Conservation (phyloP, 257 asterid genomes). For the Pogostemon cablin region DNA sequence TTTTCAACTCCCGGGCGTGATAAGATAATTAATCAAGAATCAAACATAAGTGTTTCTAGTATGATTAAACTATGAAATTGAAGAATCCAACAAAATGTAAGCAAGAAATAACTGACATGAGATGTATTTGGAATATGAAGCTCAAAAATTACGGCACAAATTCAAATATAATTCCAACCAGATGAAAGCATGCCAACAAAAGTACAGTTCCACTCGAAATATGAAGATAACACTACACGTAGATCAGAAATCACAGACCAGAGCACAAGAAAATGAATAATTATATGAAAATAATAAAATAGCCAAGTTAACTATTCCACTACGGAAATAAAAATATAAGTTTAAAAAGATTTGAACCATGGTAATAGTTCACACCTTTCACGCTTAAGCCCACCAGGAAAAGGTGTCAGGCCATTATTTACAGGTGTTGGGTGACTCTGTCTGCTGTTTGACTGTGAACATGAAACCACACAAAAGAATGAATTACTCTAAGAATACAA, state of each 20-base stretch:
- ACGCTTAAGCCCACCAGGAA: conserved; percentile 32
- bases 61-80: no score
- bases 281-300: background rate
- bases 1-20: no score
- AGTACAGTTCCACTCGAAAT: background rate
- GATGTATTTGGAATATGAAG: background rate
- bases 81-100: no score
- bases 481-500: background rate
- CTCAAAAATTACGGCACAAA: background rate
- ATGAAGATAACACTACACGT: background rate
- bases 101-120: background rate
- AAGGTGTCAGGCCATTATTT: conserved; percentile 28
- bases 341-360: background rate
- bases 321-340: background rate
- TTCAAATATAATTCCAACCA: background rate
- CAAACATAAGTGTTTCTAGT: no score
- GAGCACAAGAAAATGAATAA: background rate
- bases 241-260: background rate
- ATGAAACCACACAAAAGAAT: conserved; percentile 19
- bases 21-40: no score
- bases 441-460: conserved; percentile 36
- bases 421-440: conserved; percentile 23
- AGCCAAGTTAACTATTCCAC: background rate
- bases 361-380: conserved; percentile 23
- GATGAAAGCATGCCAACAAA: background rate